Evolutionary conservation across 805 yeast genomes (phyloP).

Genomic region (Limtongia smithiae): DNA sequence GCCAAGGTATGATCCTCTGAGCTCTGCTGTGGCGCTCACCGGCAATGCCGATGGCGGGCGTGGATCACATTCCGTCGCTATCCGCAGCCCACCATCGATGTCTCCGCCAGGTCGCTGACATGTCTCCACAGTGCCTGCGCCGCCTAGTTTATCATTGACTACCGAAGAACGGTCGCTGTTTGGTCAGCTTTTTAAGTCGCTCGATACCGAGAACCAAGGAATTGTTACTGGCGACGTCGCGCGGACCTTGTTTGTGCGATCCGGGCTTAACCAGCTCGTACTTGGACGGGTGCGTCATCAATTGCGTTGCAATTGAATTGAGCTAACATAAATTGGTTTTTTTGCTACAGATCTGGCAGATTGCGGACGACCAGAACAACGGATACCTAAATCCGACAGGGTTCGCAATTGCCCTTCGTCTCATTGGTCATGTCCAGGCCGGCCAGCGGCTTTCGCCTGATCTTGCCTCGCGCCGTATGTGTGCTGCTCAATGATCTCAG

Average conservation of each 20-base stretch:
- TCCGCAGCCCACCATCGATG: not conserved
- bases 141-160: constrained; percentile 35
- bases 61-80: not conserved
- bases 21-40: too few species aligned
- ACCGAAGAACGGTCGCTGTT: constrained; percentile 73
- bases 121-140: constrained; percentile 7
- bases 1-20: not conserved
- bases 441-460: constrained; percentile 58
- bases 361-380: constrained; percentile 82
- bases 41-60: not conserved
- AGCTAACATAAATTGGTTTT: not conserved
- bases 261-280: constrained; percentile 72
- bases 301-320: not conserved
- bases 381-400: constrained; percentile 81
- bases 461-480: constrained; percentile 43
- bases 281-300: constrained; percentile 55
- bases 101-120: too few species aligned
- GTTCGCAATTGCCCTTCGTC: constrained; percentile 80
- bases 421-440: constrained; percentile 80
- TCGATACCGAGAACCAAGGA: constrained; percentile 77
- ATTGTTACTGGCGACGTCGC: constrained; percentile 85
- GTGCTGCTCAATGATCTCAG: constrained; percentile 23
- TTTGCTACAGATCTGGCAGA: constrained; percentile 66
- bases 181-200: constrained; percentile 68
- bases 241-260: constrained; percentile 74